A percentile compares a stretch with the other conserved stretches of the same genome.
These are phyloP conservation scores for Apophysomyces variabilis DNA, from an alignment of 371 early-diverging fungal genomes.

Conservation along the genomic window DNA sequence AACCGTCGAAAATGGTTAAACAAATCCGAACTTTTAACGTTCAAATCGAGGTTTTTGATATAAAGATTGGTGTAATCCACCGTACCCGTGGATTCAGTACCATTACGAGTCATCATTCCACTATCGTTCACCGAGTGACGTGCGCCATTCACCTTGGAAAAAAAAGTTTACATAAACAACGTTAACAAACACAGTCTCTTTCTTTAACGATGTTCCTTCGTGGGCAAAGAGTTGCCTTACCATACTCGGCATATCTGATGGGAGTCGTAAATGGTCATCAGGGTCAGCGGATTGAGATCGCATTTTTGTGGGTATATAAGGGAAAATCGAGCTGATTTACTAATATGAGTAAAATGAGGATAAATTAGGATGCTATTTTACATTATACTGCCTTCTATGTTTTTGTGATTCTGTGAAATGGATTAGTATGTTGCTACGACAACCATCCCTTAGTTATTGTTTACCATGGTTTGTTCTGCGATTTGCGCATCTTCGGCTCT, in stretches of 20 bases:
- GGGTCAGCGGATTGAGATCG: constrained; percentile 18
- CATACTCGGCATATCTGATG: neutral
- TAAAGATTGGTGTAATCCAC: constrained; percentile 54
- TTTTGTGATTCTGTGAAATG: constrained; percentile 4
- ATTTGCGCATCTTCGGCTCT: constrained; percentile 33
- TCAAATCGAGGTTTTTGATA: constrained; percentile 58
- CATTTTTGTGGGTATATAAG: constrained; percentile 23
- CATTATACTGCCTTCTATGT: constrained; percentile 6
- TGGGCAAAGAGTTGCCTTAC: neutral
- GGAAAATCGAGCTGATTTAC: constrained; percentile 17
- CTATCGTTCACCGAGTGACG: constrained; percentile 1
- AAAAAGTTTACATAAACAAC: neutral
- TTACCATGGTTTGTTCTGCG: constrained; percentile 49
- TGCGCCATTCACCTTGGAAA: neutral
- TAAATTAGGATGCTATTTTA: neutral
- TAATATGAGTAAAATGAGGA: neutral
- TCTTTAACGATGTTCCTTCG: neutral
- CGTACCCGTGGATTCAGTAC: neutral
- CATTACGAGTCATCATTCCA: constrained; percentile 2
- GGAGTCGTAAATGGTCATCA: neutral
- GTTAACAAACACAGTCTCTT: neutral
- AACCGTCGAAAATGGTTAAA: constrained; percentile 50
- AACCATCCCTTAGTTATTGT: constrained; percentile 2
- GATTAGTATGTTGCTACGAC: neutral
- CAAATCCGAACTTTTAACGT: constrained; percentile 51